Conservation (phyloP, 169 alveolate species). For the Eimeria praecox region DNA sequence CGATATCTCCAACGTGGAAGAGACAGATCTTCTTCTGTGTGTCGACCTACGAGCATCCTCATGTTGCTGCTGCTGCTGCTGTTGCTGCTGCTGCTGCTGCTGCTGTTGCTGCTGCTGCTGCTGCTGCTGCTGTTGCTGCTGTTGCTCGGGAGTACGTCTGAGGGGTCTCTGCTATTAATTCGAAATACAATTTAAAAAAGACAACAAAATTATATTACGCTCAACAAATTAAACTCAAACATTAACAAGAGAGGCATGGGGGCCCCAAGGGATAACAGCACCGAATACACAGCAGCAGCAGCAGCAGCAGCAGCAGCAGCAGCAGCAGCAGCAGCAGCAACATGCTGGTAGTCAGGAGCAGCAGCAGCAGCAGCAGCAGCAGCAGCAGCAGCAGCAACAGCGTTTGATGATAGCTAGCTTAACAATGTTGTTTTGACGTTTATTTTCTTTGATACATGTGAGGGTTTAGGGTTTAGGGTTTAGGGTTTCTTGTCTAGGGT, state of each 20-base stretch:
- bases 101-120: neutral
- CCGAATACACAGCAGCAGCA: neutral
- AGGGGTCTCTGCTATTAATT: neutral
- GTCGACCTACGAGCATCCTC: too few relatives aligned
- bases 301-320: conserved; percentile 11
- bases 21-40: too few relatives aligned
- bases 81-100: neutral
- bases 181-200: neutral
- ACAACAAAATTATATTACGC: neutral
- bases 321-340: neutral
- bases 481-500: too few relatives aligned
- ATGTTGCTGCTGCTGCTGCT: too few relatives aligned
- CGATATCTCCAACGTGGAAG: too few relatives aligned
- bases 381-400: too few relatives aligned
- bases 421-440: neutral
- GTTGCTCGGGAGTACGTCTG: neutral
- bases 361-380: neutral
- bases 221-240: neutral
- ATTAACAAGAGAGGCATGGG: neutral
- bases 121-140: neutral
- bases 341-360: neutral
- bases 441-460: neutral
- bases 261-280: neutral
- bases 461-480: neutral
- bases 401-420: neutral